Evolutionary conservation across 1,284 basidiomycete genomes (phyloP), one percentile per base, ranked within the genome.

Genomic region (Ganoderma multipileum): DNA sequence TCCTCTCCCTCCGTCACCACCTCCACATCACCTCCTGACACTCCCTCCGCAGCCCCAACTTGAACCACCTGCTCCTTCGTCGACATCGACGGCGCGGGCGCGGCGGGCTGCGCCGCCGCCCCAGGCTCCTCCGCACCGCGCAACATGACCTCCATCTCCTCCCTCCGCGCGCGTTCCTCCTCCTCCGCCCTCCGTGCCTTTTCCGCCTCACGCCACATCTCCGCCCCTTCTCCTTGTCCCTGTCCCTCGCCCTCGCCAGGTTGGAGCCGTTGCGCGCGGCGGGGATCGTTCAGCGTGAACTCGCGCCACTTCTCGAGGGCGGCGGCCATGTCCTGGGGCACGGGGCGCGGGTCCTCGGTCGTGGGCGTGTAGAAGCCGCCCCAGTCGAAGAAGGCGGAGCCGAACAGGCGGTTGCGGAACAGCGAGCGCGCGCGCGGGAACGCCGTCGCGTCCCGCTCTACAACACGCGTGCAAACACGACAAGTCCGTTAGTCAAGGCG

Each of bases 361-460:
- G 44, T 16, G 14, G 70, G 71, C 38, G 58, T 4, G 61, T 73
- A 73, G 69, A 76, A 76, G 3, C 75, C 75, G 44, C 72, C 74
- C 75, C 75, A 76, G 7, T 44, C n/a, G 57, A 65, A 62, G 64
- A 75, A 76, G 1, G 55, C 66, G 57, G 61, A 38, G 26, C 68
- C 64, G 36, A 71, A 68, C 16, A n/a, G 8, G 0, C 20, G 16
- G 33, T 11, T 30, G 7, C 63, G 62, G 12, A 63, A 44, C 20
- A 30, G 26, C 30, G n/a, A 7, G 23, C 20, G 20, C 6, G 39
- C 6, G 18, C 36, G 18, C 7, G 50, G 39, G 23, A 20, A 26
- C 39, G 16, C 11, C 36, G 41, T 30, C 28, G 61, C 39, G 42
- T 47, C 44, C 28, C 47, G 57, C 20, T 42, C 20, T 44, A 26